Evolutionary conservation across 192 early-diverging fungal species (phyloP), one percentile per base, ranked within the genome.

Genomic region (Rhizoclosmatium sp.): DNA sequence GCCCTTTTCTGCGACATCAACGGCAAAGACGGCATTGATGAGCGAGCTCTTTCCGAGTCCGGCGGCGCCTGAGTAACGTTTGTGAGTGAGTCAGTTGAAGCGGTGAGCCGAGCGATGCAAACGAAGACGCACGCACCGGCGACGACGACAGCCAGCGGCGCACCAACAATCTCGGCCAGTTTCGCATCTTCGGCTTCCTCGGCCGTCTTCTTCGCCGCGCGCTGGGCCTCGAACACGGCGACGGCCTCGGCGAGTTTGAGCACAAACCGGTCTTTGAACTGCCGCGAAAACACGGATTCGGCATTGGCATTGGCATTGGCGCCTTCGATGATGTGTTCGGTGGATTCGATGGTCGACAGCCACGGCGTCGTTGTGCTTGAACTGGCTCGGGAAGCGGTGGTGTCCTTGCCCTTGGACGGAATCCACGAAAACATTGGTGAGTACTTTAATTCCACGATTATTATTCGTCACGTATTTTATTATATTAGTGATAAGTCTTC

Each of bases 21-120:
- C 47, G 44, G 31, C 47, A 54, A 76, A 66, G 41, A 67, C 75
- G 4, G 75, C 61, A 42, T 65, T 67, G 2, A 76, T 41, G 39
- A 76, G 65, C 5, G 75, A 19, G 31, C 62, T 76, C 47, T 76
- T 76, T 47, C 75, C 75, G 42, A 76, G 61, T 16, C 75, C 69
- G 56, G 48, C 48, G 69, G 5, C 48, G 47, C 69, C 69, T 71
- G 51, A 7, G 62, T 5, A 65, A 10, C 12, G 7, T 48, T 44
- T 10, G 66, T 40, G 42, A 44, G 19, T 16, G 0, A 4, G 45
- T 16, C 40, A 68, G 7, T 46, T 5, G 2, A 41, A 19, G 0
- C 47, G 21, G 14, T 9, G 16, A 65, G 21, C 16, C 9, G 12
- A 31, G 62, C 0, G 21, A n/a, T 65, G 14, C 10, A 45, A 10